A percentile compares a stretch with the other conserved stretches of the same genome.
Conservation (phyloP, 2,329 filamentous ascomycete species). For the Fusarium sp. region DNA sequence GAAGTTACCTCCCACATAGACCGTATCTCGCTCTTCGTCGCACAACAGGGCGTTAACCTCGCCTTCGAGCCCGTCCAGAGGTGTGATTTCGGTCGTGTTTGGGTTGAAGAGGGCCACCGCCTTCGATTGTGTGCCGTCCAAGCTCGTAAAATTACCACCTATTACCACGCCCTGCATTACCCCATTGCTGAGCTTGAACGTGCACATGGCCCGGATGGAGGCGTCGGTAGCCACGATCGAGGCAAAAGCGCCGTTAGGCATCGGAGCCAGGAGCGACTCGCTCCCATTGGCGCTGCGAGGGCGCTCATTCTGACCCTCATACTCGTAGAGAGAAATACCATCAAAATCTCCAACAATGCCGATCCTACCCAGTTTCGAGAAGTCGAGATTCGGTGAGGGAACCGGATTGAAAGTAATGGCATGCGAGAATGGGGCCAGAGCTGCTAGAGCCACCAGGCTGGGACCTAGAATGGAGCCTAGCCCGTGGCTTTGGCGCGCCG, state of each 20-base stretch:
- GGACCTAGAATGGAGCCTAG: conserved; percentile 39
- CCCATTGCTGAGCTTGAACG: conserved; percentile 76
- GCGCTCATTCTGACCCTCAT: conserved; percentile 80
- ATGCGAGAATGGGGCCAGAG: conserved; percentile 55
- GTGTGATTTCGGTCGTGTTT: conserved; percentile 74
- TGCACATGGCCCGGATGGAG: conserved; percentile 89
- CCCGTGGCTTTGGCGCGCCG: conserved; percentile 52
- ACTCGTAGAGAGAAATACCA: conserved; percentile 91
- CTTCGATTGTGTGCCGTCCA: conserved; percentile 80
- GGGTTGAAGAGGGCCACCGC: conserved; percentile 87
- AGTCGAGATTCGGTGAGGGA: conserved; percentile 79
- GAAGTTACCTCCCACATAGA: conserved; percentile 93
- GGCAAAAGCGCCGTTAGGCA: conserved; percentile 87
- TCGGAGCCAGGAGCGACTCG: conserved; percentile 81
- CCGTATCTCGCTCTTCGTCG: conserved; percentile 79
- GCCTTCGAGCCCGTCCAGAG: conserved; percentile 85
- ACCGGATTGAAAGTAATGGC: conserved; percentile 71
- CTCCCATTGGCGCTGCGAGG: conserved; percentile 79
- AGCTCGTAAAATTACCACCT: conserved; percentile 94
- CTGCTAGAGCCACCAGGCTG: conserved; percentile 55
- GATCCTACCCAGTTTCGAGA: conserved; percentile 82
- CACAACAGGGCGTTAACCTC: conserved; percentile 86
- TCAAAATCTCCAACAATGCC: conserved; percentile 91
- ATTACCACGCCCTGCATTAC: conserved; percentile 80
- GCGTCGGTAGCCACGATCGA: conserved; percentile 82